Evolutionary conservation across 2,329 filamentous ascomycete species (phyloP).

Genomic region (Clonostachys byssicola): DNA sequence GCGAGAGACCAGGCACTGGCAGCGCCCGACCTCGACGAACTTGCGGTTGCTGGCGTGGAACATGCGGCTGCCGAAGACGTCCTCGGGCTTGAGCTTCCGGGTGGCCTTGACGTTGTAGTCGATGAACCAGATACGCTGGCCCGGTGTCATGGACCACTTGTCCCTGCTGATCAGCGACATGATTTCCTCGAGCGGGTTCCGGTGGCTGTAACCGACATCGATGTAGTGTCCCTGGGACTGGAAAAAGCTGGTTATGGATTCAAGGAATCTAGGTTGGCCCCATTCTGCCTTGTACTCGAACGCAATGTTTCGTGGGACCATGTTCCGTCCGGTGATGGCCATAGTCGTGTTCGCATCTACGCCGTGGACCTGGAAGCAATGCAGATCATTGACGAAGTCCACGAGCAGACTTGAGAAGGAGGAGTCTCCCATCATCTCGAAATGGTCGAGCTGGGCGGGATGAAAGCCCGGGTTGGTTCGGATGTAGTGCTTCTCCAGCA

Average conservation of each 20-base stretch:
- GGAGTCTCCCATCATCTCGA: neutral
- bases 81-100: neutral
- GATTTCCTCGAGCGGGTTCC: neutral
- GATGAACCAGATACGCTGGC: neutral
- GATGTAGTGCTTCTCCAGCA: neutral
- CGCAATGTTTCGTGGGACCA: neutral
- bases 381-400: neutral
- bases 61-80: no score
- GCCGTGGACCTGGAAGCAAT: neutral
- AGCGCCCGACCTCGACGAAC: no score
- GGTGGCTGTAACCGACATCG: neutral
- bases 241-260: neutral
- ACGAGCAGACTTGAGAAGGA: neutral
- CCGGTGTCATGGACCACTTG: neutral
- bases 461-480: neutral
- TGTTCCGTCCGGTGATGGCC: no score
- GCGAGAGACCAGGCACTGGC: no score
- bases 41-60: no score
- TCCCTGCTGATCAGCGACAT: neutral
- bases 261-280: neutral
- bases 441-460: neutral
- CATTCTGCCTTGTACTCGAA: neutral
- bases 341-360: neutral
- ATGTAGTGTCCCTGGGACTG: neutral
- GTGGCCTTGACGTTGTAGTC: neutral